Evolutionary conservation across 2,329 filamentous ascomycete species (phyloP), one percentile per base, ranked within the genome.

Genomic region (Fusarium chuoi): DNA sequence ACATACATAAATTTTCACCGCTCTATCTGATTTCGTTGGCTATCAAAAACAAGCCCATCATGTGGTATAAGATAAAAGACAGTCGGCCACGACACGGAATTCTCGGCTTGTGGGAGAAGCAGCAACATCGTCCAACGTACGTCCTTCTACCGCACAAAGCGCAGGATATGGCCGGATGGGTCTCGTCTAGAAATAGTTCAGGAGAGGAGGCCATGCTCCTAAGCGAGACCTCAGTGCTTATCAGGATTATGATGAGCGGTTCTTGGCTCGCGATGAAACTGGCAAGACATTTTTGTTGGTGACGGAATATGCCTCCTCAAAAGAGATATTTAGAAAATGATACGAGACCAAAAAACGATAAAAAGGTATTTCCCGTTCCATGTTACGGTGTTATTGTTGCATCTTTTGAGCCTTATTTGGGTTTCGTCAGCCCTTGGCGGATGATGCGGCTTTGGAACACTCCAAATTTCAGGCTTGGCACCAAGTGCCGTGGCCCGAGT

Each of bases 401-500:
- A 39, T 60, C 42, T 35, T 51, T 18, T 24, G 41, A 46, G 56
- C 65, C 44, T 64, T 67, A 45, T 62, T 60, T 70, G 59, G 61
- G 48, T 46, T 66, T 65, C 42, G 61, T 67, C 54, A 54, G 38
- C 28, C 45, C 45, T 61, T 58, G 64, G 74, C 77, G 77, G 77
- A 77, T 77, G 78, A 74, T 78, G 74, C 78, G 77, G 77, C 76
- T 79, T 71, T 69, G 68, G 69, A 70, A 62, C 69, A 66, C 18
- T 38, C 70, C 68, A 67, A 66, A 67, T 54, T 73, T 65, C 24
- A 57, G 62, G 62, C 76, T 78, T 78, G 76, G 76, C 76, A 76
- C 70, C 70, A 79, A 75, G 71, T 80, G 78, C 79, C 79, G 79
- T 79, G 71, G 72, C 75, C 79, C 79, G 79, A 75, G 65, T 56